These are phyloP conservation scores for Monosporozyma siamensis DNA, from an alignment of 805 yeast species.

Conservation along the genomic window DNA sequence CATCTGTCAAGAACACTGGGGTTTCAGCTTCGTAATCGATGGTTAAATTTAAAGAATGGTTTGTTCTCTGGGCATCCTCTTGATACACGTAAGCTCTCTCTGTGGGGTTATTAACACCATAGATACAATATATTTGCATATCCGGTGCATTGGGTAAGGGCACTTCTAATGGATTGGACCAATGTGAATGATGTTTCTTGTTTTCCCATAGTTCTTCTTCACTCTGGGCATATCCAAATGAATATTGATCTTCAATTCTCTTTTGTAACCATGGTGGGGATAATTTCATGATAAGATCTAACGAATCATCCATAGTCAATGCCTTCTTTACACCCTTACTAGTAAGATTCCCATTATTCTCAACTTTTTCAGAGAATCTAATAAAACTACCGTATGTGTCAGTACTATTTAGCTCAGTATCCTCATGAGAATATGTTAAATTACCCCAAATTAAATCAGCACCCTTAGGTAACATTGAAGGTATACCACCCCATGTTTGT, in stretches of 20 bases:
- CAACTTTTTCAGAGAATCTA: conserved; percentile 35
- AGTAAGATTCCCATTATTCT: conserved; percentile 29
- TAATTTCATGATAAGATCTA: conserved; percentile 52
- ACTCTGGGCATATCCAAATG: conserved; percentile 64
- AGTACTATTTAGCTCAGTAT: conserved; percentile 22
- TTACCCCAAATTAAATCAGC: conserved; percentile 88
- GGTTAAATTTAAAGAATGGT: conserved; percentile 52
- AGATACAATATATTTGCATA: conserved; percentile 78
- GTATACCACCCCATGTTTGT: conserved; percentile 81
- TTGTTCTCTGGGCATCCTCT: conserved; percentile 45
- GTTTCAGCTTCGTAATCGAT: conserved; percentile 54
- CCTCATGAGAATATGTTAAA: conserved; percentile 65
- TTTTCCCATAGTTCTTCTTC: conserved; percentile 51
- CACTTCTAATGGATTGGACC: conserved; percentile 94
- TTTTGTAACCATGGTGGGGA: conserved; percentile 71
- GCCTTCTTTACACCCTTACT: not conserved
- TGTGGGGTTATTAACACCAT: conserved; percentile 95
- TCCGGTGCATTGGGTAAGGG: conserved; percentile 90
- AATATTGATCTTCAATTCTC: conserved; percentile 61
- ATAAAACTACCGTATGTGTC: conserved; percentile 65
- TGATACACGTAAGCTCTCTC: conserved; percentile 86
- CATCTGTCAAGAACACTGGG: conserved; percentile 78
- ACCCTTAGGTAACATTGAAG: conserved; percentile 95
- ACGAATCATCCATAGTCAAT: conserved; percentile 55
- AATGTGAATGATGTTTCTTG: conserved; percentile 62